Percentiles rank a stretch among this genome's conserved stretches.
These are phyloP conservation scores for Lachnellula arida DNA, from an alignment of 2,329 filamentous ascomycete species.

Conservation along the genomic window DNA sequence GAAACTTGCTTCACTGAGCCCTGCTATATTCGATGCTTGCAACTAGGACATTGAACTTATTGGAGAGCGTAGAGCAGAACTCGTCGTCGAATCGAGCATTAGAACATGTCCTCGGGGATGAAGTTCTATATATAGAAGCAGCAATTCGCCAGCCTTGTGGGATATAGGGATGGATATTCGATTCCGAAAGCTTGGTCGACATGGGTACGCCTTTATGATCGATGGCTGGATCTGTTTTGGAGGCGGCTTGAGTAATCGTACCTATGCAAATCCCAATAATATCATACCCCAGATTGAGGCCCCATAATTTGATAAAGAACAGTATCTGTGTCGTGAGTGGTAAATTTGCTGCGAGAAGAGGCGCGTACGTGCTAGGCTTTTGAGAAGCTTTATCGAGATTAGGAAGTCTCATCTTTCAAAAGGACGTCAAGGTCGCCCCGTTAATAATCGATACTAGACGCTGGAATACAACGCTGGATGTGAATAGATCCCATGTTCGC, in stretches of 20 bases:
- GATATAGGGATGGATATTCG: conserved; percentile 39
- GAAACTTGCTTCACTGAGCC: conserved; percentile 42
- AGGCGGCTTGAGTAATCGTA: conserved; percentile 2
- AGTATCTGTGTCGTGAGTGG: conserved; percentile 5
- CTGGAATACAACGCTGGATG: too few species aligned
- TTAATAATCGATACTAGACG: too few species aligned
- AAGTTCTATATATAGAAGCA: conserved; percentile 44
- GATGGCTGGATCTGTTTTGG: conserved; percentile 10
- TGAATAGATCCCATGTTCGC: too few species aligned
- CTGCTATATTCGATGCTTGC: conserved; percentile 46
- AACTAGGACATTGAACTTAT: conserved; percentile 39
- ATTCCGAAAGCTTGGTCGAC: conserved; percentile 23
- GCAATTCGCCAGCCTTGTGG: conserved; percentile 31
- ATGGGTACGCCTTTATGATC: conserved; percentile 28
- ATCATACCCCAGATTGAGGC: conserved; percentile 3
- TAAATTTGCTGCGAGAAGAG: neutral
- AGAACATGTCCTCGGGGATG: conserved; percentile 49
- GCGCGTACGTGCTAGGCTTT: neutral
- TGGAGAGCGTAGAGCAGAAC: conserved; percentile 43
- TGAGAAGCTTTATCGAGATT: neutral
- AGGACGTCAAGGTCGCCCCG: too few species aligned
- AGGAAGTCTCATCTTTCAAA: neutral
- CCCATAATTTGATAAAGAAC: conserved; percentile 14
- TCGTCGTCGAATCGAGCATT: conserved; percentile 40
- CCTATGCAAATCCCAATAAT: conserved; percentile 4